These are phyloP conservation scores for Parachlorella kessleri DNA, from an alignment of 139 green algal genomes.

Conservation along the genomic window DNA sequence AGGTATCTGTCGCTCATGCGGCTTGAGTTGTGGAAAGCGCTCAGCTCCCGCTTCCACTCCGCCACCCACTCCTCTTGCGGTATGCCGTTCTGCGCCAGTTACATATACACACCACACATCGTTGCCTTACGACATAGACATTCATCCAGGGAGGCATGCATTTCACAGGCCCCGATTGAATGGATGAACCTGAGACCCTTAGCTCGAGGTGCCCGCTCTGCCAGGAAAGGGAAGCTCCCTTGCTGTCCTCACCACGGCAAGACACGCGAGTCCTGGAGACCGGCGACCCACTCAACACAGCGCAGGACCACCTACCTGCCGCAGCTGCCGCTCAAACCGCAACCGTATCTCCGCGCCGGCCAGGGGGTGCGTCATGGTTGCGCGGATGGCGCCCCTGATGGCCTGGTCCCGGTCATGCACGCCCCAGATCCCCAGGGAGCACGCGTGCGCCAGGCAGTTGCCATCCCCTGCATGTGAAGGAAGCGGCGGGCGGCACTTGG, in stretches of 20 bases:
- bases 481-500: neutral
- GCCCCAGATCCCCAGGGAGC: constrained; percentile 22
- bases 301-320: neutral
- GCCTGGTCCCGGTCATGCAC: constrained; percentile 17
- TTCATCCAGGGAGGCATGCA: too few species aligned
- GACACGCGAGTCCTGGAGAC: neutral
- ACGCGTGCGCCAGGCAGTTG: constrained; percentile 30
- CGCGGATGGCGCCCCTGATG: constrained; percentile 7
- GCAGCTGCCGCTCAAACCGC: constrained; percentile 29
- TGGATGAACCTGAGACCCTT: too few species aligned
- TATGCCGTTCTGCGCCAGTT: neutral
- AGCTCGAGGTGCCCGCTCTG: too few species aligned
- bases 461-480: constrained; percentile 4
- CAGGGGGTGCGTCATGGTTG: constrained; percentile 15
- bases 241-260: too few species aligned
- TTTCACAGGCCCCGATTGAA: too few species aligned
- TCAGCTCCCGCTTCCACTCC: constrained; percentile 26
- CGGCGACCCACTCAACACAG: neutral
- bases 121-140: too few species aligned
- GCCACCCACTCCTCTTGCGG: neutral
- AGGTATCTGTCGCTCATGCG: neutral
- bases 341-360: neutral
- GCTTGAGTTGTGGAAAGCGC: neutral
- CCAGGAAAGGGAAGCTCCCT: too few species aligned
- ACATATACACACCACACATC: too few species aligned